These are phyloP conservation scores for Spathaspora sp. DNA, from an alignment of 805 yeast genomes.

Conservation along the genomic window DNA sequence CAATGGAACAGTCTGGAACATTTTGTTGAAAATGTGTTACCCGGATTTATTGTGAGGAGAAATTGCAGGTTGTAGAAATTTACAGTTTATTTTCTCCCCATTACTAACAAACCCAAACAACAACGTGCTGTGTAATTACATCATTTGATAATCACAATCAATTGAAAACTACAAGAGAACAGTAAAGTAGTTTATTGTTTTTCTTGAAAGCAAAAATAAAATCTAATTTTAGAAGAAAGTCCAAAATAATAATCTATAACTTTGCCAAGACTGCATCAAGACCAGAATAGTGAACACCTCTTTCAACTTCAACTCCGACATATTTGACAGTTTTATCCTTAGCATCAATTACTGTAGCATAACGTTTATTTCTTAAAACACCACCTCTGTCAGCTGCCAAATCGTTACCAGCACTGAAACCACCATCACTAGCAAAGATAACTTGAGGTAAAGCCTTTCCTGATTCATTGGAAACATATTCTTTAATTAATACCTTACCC, in stretches of 20 bases:
- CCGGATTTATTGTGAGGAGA: not conserved
- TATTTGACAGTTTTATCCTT: conserved; percentile 26
- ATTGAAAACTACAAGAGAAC: not conserved
- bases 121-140: not conserved
- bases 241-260: conserved; percentile 4
- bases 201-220: not conserved
- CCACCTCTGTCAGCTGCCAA: conserved; percentile 33
- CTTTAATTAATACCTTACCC: conserved; percentile 37
- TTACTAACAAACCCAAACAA: not conserved
- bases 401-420: conserved; percentile 25
- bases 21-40: not conserved
- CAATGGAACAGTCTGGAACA: too few relatives aligned
- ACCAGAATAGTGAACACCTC: conserved; percentile 33
- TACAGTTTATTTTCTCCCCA: too few relatives aligned
- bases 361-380: conserved; percentile 38
- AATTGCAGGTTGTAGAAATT: too few relatives aligned
- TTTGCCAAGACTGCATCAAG: conserved; percentile 37
- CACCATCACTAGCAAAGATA: conserved; percentile 39
- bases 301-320: conserved; percentile 30
- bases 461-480: conserved; percentile 12
- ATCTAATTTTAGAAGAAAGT: too few relatives aligned
- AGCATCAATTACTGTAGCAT: conserved; percentile 32
- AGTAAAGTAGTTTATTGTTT: not conserved
- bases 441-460: conserved; percentile 22
- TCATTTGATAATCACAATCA: not conserved